A percentile compares a stretch with the other conserved stretches of the same genome.
These are phyloP conservation scores for Pseudogymnoascus sp. DNA, from an alignment of 2,329 filamentous ascomycete genomes.

Conservation along the genomic window DNA sequence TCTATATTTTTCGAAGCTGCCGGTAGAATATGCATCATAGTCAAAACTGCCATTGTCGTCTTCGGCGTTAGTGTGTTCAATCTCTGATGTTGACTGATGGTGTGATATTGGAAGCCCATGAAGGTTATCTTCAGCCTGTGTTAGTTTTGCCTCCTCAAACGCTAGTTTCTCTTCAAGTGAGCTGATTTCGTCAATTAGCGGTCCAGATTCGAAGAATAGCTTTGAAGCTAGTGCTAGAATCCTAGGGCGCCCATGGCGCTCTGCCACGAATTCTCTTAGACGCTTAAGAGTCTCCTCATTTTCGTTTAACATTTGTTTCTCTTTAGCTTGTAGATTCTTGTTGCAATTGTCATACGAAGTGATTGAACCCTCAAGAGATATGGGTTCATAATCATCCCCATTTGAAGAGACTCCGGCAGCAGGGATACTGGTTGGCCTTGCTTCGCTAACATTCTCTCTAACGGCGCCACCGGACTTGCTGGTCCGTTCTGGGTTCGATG, in stretches of 20 bases:
- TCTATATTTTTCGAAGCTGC: too few relatives aligned
- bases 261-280: neutral
- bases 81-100: too few relatives aligned
- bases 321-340: neutral
- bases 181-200: conserved; percentile 18
- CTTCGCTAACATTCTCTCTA: neutral
- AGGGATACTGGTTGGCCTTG: neutral
- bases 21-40: too few relatives aligned
- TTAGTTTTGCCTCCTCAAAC: conserved; percentile 12
- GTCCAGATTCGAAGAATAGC: conserved; percentile 8
- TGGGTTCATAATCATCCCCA: neutral
- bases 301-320: neutral
- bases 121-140: neutral
- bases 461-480: neutral
- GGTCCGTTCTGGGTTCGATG: neutral
- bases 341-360: neutral
- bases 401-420: neutral
- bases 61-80: too few relatives aligned
- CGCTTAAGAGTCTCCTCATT: neutral
- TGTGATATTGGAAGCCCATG: too few relatives aligned
- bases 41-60: too few relatives aligned
- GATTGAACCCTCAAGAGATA: neutral
- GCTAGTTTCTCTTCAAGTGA: conserved; percentile 15
- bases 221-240: neutral
- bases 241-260: neutral